Evolutionary conservation across 2,329 filamentous ascomycete species (phyloP).

Genomic region (Cladobotryum mycophilum): DNA sequence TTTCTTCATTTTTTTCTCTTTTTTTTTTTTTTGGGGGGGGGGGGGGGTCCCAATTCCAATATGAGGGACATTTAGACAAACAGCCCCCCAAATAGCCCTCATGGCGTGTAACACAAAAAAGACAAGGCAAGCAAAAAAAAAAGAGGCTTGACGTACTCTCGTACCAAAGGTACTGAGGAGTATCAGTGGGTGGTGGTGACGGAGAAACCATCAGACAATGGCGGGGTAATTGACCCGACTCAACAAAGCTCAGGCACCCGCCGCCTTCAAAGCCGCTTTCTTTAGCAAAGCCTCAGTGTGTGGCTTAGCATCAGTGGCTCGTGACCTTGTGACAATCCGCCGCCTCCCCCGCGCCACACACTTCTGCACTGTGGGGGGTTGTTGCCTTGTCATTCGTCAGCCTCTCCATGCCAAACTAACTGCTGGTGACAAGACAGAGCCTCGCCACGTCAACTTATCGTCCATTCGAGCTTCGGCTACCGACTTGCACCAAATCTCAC

Average conservation of each 20-base stretch:
- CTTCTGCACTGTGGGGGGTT: not conserved
- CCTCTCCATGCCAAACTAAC: not conserved
- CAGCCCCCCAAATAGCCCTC: too few relatives aligned
- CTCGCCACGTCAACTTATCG: not conserved
- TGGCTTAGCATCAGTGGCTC: not conserved
- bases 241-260: too few relatives aligned
- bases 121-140: too few relatives aligned
- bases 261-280: not conserved
- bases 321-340: too few relatives aligned
- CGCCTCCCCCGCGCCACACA: not conserved
- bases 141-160: too few relatives aligned
- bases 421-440: not conserved
- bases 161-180: too few relatives aligned
- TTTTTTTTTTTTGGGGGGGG: too few relatives aligned
- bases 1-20: too few relatives aligned
- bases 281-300: not conserved
- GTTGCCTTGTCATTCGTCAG: not conserved
- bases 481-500: not conserved
- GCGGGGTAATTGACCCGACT: constrained; percentile 3
- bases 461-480: not conserved
- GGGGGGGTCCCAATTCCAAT: too few relatives aligned
- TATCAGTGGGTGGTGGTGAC: not conserved
- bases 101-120: too few relatives aligned
- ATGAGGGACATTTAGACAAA: too few relatives aligned
- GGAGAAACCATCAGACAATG: constrained; percentile 1